Evolutionary conservation across 1,284 basidiomycete genomes (phyloP).

Genomic region (Malassezia obtusa): DNA sequence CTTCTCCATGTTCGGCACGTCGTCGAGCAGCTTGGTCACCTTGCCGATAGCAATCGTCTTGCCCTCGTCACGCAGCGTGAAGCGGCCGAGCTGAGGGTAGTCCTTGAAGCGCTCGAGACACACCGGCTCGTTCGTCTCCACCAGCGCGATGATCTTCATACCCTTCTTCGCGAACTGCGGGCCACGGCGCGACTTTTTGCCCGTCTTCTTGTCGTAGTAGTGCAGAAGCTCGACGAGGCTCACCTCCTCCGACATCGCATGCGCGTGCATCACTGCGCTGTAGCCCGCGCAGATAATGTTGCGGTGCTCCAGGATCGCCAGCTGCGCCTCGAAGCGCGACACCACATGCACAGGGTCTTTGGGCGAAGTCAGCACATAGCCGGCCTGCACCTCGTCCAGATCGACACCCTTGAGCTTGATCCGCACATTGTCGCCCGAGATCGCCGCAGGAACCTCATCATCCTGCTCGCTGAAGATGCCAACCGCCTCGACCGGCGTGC

Average conservation of each 20-base stretch:
- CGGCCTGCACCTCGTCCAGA: slow-evolving; percentile 40
- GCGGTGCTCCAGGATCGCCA: slow-evolving; percentile 46
- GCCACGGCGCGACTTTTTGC: slow-evolving; percentile 44
- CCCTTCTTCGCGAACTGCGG: slow-evolving; percentile 45
- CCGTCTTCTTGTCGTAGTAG: slow-evolving; percentile 49
- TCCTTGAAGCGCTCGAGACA: slow-evolving; percentile 45
- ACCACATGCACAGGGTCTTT: slow-evolving; percentile 41
- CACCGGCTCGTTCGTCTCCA: slow-evolving; percentile 40
- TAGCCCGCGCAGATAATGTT: slow-evolving; percentile 48
- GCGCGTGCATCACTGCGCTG: slow-evolving; percentile 44
- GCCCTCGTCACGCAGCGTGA: slow-evolving; percentile 46
- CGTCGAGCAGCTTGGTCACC: slow-evolving; percentile 39
- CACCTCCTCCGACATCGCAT: slow-evolving; percentile 43
- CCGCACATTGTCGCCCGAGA: slow-evolving; percentile 47
- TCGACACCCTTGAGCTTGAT: slow-evolving; percentile 47
- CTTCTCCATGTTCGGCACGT: slow-evolving; percentile 34
- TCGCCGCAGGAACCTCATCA: slow-evolving; percentile 46
- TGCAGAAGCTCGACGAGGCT: slow-evolving; percentile 37
- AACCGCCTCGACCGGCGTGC: slow-evolving; percentile 33
- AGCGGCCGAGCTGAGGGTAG: slow-evolving; percentile 45
- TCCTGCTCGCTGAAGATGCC: slow-evolving; percentile 45
- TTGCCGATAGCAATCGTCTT: slow-evolving; percentile 45
- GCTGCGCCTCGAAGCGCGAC: slow-evolving; percentile 45
- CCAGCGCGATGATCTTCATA: slow-evolving; percentile 47
- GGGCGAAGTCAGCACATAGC: slow-evolving; percentile 41